Base-by-base conservation (phyloP, 495 filamentous ascomycete species). In the Penicillium subrubescens region DNA sequence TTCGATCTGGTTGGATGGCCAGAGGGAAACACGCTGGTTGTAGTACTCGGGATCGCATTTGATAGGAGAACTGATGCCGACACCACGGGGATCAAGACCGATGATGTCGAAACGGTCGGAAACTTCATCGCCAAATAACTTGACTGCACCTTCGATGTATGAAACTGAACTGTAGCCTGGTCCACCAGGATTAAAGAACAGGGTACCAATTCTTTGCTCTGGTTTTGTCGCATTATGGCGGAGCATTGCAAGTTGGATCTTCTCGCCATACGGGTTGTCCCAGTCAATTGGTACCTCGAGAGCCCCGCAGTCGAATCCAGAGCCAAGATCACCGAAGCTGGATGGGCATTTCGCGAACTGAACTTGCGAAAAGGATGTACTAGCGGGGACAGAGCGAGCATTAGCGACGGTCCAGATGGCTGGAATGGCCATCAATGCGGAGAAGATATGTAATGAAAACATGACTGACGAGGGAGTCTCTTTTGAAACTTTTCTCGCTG, bases 81-180 rank as follows among this genome's bases (percentile, higher is more conserved):
- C 67, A 1, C 82, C 80, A 2, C 82, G 72, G 3, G 79, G 79
- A 66, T 82, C 82, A 31, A 80, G 80, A 5, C 74, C 73, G 33
- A 84, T 66, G 29, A 83, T 71, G 57, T 84, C 82, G 64, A 72
- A 83, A 41, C 37, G 37, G 14, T 41, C 37, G 4, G 37, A 41
- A 41, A 41, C 37, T 41, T 41, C 37, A 14, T 41, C 37, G 14
- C 37, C 37, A 41, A 41, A 41, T 41, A 41, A 17, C 11, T 41
- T 17, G 14, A 41, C 37, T 14, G 37, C 37, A 14, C 14, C 12
- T 41, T 41, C 37, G 37, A 41, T 17, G 14, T 41, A 41, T 41
- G 37, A 17, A 41, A 17, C 37, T 41, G 37, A 41, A 41, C 37
- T 41, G 14, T 41, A 41, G 37, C 37, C 37, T 41, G 37, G 11